A percentile compares a stretch with the other conserved stretches of the same genome.
These are phyloP conservation scores for Vanilla planifolia DNA, from an alignment of 106 monocot species.

Conservation along the genomic window DNA sequence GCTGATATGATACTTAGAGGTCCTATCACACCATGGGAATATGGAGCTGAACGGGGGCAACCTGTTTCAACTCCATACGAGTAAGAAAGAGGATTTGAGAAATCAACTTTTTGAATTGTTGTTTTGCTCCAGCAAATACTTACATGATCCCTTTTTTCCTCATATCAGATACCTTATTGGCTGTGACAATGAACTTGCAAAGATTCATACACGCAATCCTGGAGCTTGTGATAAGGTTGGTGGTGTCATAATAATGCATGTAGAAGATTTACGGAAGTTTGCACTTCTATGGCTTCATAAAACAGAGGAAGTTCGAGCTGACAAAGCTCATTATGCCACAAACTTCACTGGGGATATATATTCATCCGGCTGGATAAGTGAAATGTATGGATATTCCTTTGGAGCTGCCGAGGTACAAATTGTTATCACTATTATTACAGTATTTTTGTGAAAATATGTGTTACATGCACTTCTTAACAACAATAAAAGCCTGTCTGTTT, in stretches of 20 bases:
- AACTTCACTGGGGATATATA: slow-evolving; percentile 93
- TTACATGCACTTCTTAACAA: too few relatives aligned
- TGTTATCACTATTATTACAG: background rate
- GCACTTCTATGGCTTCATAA: slow-evolving; percentile 95
- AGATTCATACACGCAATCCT: slow-evolving; percentile 80
- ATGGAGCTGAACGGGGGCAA: slow-evolving; percentile 69
- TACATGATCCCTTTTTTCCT: background rate
- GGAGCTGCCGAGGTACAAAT: slow-evolving; percentile 84
- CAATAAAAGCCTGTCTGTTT: too few relatives aligned
- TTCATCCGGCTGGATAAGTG: slow-evolving; percentile 95
- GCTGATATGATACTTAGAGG: slow-evolving; percentile 98
- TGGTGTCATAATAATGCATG: slow-evolving; percentile 99
- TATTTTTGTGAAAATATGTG: too few relatives aligned
- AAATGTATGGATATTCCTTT: slow-evolving; percentile 99
- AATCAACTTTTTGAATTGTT: background rate
- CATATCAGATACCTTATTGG: slow-evolving; percentile 83
- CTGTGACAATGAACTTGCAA: slow-evolving; percentile 89
- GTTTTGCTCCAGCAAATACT: background rate
- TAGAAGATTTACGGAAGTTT: slow-evolving; percentile 86
- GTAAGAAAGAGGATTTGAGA: slow-evolving; percentile 34
- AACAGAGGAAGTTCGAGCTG: slow-evolving; percentile 94
- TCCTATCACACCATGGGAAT: slow-evolving; percentile 97
- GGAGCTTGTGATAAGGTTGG: slow-evolving; percentile 97
- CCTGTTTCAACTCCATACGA: slow-evolving; percentile 98
- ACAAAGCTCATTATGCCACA: slow-evolving; percentile 87